These are phyloP conservation scores for Silybum marianum DNA, from an alignment of 129 eudicot species.

Conservation along the genomic window DNA sequence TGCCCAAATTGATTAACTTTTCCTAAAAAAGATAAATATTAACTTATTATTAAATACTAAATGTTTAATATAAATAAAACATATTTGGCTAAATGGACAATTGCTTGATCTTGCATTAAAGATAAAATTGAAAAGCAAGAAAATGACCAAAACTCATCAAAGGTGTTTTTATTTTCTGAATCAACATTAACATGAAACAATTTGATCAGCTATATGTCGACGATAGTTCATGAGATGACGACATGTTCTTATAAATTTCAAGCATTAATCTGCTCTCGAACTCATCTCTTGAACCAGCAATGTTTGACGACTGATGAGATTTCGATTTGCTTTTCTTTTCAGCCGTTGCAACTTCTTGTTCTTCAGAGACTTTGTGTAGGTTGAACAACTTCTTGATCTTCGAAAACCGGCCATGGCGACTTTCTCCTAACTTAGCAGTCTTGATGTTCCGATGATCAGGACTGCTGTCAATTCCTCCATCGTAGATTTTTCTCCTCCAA, in stretches of 20 bases:
- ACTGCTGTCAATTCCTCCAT: constrained; percentile 30
- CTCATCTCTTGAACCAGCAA: constrained; percentile 28
- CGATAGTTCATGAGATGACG: constrained; percentile 37
- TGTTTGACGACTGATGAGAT: constrained; percentile 14
- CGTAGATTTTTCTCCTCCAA: constrained; percentile 39
- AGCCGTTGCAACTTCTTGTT: not conserved
- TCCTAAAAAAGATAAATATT: not conserved
- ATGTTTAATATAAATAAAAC: too few relatives aligned
- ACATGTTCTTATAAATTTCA: constrained; percentile 39
- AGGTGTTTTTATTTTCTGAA: not conserved
- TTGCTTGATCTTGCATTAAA: not conserved
- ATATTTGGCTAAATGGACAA: not conserved
- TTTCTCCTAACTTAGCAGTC: constrained; percentile 35
- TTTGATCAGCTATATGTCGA: constrained; percentile 26
- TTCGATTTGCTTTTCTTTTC: constrained; percentile 19
- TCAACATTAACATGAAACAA: not conserved
- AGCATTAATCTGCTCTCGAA: constrained; percentile 35
- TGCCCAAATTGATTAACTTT: too few relatives aligned
- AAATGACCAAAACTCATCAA: not conserved
- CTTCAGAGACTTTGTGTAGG: constrained; percentile 6
- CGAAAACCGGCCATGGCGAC: constrained; percentile 28
- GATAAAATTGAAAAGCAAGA: not conserved
- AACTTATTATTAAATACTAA: not conserved
- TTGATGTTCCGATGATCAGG: constrained; percentile 30
- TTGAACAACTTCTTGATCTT: constrained; percentile 34